These are phyloP conservation scores for Euphrasia arctica DNA, from an alignment of 305 asterid genomes.

Conservation along the genomic window DNA sequence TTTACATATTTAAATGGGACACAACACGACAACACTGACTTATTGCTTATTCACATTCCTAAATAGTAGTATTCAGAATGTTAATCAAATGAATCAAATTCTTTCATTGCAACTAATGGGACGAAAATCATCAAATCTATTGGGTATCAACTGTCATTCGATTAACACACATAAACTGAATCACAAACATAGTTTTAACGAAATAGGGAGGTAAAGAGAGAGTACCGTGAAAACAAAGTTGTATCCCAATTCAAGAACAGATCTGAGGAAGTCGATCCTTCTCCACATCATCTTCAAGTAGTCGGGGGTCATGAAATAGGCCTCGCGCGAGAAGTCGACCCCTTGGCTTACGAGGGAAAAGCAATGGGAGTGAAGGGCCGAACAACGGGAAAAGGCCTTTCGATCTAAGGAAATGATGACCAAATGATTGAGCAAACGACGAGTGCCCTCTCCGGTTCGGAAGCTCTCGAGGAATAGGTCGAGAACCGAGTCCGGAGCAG, in stretches of 20 bases:
- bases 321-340: slow-evolving; percentile 43
- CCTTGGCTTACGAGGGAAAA: slow-evolving; percentile 43
- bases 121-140: too few species aligned
- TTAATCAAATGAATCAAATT: too few species aligned
- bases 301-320: slow-evolving; percentile 48
- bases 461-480: slow-evolving; percentile 56
- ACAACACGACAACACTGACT: not conserved
- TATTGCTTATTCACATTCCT: not conserved
- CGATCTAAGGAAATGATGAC: slow-evolving; percentile 43
- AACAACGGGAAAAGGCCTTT: slow-evolving; percentile 46
- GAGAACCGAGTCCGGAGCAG: slow-evolving; percentile 40
- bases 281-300: slow-evolving; percentile 61
- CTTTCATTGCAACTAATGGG: too few species aligned
- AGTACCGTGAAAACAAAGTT: slow-evolving; percentile 51
- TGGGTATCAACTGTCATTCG: too few species aligned
- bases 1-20: not conserved
- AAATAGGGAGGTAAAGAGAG: not conserved
- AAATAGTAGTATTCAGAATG: too few species aligned
- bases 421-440: slow-evolving; percentile 43
- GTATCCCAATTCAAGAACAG: slow-evolving; percentile 57
- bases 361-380: slow-evolving; percentile 39
- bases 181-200: too few species aligned
- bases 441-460: slow-evolving; percentile 40
- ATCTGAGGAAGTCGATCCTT: slow-evolving; percentile 47
- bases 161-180: too few species aligned